Evolutionary conservation across 176 grass and related monocot species (phyloP).

Genomic region (Ensete ventricosum): DNA sequence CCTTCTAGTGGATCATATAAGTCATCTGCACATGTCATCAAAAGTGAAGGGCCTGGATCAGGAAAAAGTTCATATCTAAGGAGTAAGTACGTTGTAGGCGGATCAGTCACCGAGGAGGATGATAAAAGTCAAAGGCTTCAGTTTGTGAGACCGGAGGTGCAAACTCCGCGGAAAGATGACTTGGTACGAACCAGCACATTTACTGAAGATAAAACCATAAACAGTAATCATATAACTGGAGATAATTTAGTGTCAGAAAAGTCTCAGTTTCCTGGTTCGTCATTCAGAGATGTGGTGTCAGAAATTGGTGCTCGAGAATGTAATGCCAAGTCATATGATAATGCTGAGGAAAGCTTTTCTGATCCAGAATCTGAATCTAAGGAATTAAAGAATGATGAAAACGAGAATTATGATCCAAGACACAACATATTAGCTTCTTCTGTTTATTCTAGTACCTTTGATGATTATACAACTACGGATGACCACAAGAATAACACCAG

Average conservation of each 20-base stretch:
- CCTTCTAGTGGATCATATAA: constrained; percentile 24
- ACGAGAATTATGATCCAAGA: background rate
- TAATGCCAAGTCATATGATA: background rate
- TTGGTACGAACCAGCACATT: background rate
- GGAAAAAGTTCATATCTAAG: constrained; percentile 24
- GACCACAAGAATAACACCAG: constrained; percentile 21
- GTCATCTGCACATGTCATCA: constrained; percentile 19
- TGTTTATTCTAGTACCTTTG: constrained; percentile 19
- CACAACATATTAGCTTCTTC: constrained; percentile 15
- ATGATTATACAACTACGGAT: constrained; percentile 26
- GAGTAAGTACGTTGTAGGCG: constrained; percentile 14
- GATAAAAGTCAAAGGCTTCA: background rate
- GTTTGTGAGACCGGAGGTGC: background rate
- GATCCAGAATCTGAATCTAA: background rate
- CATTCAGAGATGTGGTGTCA: background rate
- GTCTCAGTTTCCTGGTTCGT: constrained; percentile 22
- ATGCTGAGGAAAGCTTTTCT: background rate
- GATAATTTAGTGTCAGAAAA: background rate
- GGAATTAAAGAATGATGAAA: background rate
- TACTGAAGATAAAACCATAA: background rate
- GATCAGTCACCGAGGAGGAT: constrained; percentile 7
- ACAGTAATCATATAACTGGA: background rate
- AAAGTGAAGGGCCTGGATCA: constrained; percentile 3
- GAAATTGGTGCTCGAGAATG: background rate
- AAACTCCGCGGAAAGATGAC: background rate